These are phyloP conservation scores for Cicer bijugum DNA, from an alignment of 306 rosid species.

Conservation along the genomic window DNA sequence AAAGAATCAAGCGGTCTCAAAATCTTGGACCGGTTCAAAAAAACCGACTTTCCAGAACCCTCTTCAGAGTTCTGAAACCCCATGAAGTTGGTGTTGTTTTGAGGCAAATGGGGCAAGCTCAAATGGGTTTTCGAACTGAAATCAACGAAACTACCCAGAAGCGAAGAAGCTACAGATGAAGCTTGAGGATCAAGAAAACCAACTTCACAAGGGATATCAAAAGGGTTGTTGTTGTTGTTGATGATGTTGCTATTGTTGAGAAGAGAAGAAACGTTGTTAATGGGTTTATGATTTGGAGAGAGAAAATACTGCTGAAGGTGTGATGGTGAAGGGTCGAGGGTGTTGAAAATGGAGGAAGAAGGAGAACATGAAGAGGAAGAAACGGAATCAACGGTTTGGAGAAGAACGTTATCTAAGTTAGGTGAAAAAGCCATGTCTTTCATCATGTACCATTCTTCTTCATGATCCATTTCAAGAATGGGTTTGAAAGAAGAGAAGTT, in stretches of 20 bases:
- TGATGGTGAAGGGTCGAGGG: constrained; percentile 59
- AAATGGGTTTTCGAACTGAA: constrained; percentile 48
- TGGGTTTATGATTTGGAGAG: constrained; percentile 57
- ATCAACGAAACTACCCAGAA: constrained; percentile 45
- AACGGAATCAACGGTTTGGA: constrained; percentile 59
- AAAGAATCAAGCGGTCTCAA: constrained; percentile 69
- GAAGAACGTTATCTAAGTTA: constrained; percentile 54
- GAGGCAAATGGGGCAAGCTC: constrained; percentile 44
- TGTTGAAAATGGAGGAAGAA: constrained; percentile 62
- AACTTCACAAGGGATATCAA: constrained; percentile 58
- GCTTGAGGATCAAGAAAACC: constrained; percentile 64
- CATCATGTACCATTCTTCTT: constrained; percentile 75
- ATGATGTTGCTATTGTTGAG: constrained; percentile 41
- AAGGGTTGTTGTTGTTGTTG: constrained; percentile 31
- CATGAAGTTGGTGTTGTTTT: constrained; percentile 34
- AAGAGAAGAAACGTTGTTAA: constrained; percentile 55
- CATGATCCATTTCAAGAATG: constrained; percentile 66
- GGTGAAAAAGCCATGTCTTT: constrained; percentile 53
- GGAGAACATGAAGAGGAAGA: constrained; percentile 79
- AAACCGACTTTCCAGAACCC: constrained; percentile 51
- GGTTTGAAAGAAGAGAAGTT: constrained; percentile 63
- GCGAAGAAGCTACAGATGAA: constrained; percentile 40
- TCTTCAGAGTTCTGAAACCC: constrained; percentile 59
- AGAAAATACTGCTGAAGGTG: constrained; percentile 65
- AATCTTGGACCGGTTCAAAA: constrained; percentile 62